Percentiles rank a stretch among this genome's conserved stretches.
Conservation (phyloP, 139 green algal genomes). For the Dunaliella primolecta region DNA sequence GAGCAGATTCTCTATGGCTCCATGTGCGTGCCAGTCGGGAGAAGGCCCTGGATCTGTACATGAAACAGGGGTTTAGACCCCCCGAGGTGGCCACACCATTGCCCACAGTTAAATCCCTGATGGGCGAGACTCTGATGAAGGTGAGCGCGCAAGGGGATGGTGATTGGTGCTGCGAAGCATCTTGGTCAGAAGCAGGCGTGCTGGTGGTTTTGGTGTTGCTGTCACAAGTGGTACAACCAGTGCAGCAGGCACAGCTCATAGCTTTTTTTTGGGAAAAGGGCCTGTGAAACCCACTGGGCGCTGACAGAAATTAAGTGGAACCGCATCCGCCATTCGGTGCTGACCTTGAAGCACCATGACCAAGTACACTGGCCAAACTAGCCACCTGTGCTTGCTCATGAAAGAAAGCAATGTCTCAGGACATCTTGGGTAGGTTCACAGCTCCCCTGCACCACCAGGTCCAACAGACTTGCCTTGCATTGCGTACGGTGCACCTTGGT, state of each 20-base stretch:
- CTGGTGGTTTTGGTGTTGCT: background rate
- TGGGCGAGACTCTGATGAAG: background rate
- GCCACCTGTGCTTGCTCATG: too few relatives aligned
- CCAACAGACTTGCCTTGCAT: too few relatives aligned
- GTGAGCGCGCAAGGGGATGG: background rate
- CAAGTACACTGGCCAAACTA: too few relatives aligned
- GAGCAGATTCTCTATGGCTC: conserved; percentile 48
- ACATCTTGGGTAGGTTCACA: too few relatives aligned
- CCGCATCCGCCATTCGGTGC: too few relatives aligned
- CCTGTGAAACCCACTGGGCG: background rate
- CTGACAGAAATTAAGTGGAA: background rate
- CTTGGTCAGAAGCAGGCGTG: too few relatives aligned
- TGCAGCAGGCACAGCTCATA: too few relatives aligned
- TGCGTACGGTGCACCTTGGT: too few relatives aligned
- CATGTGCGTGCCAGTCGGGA: conserved; percentile 54
- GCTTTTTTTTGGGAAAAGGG: background rate
- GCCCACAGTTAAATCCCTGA: background rate
- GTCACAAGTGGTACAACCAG: background rate
- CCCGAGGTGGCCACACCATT: background rate
- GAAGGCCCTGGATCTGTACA: conserved; percentile 48
- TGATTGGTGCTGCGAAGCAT: too few relatives aligned
- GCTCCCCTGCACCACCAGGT: too few relatives aligned
- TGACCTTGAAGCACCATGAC: too few relatives aligned
- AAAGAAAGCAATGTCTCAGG: too few relatives aligned
- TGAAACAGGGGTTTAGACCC: conserved; percentile 31